Percentiles rank a stretch among this genome's conserved stretches.
phyloP scores from a whole-genome alignment of 2,329 filamentous ascomycete species.

The Penicillium sp. region DNA sequence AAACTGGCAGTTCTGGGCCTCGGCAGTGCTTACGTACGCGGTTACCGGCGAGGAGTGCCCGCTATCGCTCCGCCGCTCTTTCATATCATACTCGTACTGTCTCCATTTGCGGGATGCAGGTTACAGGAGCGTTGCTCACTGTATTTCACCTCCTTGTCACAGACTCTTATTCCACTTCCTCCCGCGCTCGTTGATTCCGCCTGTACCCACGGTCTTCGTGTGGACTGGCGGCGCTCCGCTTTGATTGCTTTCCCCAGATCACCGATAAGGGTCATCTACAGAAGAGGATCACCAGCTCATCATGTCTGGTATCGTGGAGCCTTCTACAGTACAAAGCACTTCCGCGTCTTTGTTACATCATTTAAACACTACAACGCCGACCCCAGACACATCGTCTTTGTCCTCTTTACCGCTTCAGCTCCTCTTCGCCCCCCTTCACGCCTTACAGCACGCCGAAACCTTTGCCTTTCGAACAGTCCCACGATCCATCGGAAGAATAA shows the following conservation, averaged over 20 bases:
- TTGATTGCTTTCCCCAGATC: constrained; percentile 21
- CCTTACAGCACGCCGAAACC: constrained; percentile 38
- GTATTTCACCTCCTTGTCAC: constrained; percentile 1
- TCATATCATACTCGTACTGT: not conserved
- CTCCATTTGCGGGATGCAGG: constrained; percentile 13
- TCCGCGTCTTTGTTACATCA: constrained; percentile 21
- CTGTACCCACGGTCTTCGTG: not conserved
- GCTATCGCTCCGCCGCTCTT: constrained; percentile 9
- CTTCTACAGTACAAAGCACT: constrained; percentile 22
- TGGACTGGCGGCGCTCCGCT: constrained; percentile 10
- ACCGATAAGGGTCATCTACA: constrained; percentile 17
- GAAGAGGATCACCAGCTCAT: constrained; percentile 6
- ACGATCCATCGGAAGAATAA: constrained; percentile 32
- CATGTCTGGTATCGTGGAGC: constrained; percentile 29
- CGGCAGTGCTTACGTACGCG: constrained; percentile 17
- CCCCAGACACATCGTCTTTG: constrained; percentile 21
- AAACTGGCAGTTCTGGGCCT: not conserved
- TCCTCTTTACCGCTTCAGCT: constrained; percentile 35
- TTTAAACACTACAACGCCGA: constrained; percentile 22
- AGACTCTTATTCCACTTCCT: not conserved
- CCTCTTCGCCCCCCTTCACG: constrained; percentile 39
- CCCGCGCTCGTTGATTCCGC: not conserved
- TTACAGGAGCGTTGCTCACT: constrained; percentile 18
- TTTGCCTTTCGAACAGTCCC: constrained; percentile 40
- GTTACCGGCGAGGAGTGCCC: constrained; percentile 9